These are phyloP conservation scores for Paraglomus brasilianum DNA, from an alignment of 192 early-diverging fungal genomes.

Conservation along the genomic window DNA sequence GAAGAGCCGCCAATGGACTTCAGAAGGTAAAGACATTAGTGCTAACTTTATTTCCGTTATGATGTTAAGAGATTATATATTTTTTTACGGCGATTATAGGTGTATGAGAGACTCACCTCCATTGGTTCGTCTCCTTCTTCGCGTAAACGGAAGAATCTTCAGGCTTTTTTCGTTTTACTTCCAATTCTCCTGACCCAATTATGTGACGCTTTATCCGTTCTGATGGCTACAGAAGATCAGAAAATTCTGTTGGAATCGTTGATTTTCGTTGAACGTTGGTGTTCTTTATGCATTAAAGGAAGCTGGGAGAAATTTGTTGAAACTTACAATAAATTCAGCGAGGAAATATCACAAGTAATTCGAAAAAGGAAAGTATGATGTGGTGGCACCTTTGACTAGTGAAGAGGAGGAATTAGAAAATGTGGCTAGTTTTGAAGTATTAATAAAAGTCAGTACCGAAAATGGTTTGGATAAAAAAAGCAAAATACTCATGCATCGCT, in stretches of 20 bases:
- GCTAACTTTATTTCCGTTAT: neutral
- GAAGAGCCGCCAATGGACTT: neutral
- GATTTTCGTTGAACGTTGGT: conserved; percentile 32
- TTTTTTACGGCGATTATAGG: neutral
- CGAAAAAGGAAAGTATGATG: too few species aligned
- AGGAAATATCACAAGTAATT: too few species aligned
- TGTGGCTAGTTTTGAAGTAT: neutral
- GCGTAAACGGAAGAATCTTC: conserved; percentile 30
- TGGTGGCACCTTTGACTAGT: neutral
- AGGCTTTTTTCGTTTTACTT: conserved; percentile 28
- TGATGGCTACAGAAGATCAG: neutral
- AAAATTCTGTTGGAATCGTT: conserved; percentile 16
- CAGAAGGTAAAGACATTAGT: conserved; percentile 11
- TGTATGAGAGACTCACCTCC: neutral
- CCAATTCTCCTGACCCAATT: conserved; percentile 14
- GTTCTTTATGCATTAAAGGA: conserved; percentile 9
- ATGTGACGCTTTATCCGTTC: conserved; percentile 4
- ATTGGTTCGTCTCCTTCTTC: conserved; percentile 27
- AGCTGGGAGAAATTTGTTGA: conserved; percentile 23
- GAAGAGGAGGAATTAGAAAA: neutral
- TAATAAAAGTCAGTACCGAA: neutral
- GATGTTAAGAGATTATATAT: neutral
- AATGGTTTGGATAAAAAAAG: too few species aligned
- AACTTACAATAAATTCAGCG: conserved; percentile 17
- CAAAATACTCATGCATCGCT: too few species aligned